Evolutionary conservation across 768 basidiomycete species (phyloP).

Genomic region (Suillus subaureus): DNA sequence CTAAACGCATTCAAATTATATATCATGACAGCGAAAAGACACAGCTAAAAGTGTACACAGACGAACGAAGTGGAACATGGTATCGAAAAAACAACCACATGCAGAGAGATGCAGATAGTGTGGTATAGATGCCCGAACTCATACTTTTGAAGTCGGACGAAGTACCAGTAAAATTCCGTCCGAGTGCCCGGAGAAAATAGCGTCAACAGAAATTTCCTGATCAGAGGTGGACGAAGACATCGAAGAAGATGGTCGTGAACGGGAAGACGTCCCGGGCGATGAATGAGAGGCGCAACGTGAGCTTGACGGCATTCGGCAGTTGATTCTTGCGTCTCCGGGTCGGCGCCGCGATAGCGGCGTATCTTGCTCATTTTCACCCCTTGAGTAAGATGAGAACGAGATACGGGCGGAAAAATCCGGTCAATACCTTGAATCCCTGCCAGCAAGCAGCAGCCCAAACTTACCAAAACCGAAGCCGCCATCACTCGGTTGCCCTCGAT

Average conservation of each 20-base stretch:
- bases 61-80: neutral
- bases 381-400: slow-evolving; percentile 13
- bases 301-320: slow-evolving; percentile 18
- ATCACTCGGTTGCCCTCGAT: slow-evolving; percentile 79
- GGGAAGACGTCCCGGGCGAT: slow-evolving; percentile 1
- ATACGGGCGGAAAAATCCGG: slow-evolving; percentile 1
- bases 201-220: slow-evolving; percentile 62
- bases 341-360: slow-evolving; percentile 32
- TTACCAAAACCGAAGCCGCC: slow-evolving; percentile 84
- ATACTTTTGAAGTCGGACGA: slow-evolving; percentile 43
- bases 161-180: slow-evolving; percentile 84
- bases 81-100: neutral
- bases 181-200: slow-evolving; percentile 85
- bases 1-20: neutral
- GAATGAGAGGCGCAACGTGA: slow-evolving; percentile 9
- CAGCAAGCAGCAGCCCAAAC: slow-evolving; percentile 57
- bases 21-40: neutral
- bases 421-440: slow-evolving; percentile 58
- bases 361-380: slow-evolving; percentile 31
- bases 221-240: slow-evolving; percentile 9
- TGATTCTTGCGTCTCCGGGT: slow-evolving; percentile 17
- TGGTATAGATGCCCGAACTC: neutral
- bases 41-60: neutral
- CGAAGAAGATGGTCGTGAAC: slow-evolving; percentile 17
- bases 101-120: too few species aligned